phyloP scores from a whole-genome alignment of 257 asterid genomes.

The Nyctanthes arbortristis region DNA sequence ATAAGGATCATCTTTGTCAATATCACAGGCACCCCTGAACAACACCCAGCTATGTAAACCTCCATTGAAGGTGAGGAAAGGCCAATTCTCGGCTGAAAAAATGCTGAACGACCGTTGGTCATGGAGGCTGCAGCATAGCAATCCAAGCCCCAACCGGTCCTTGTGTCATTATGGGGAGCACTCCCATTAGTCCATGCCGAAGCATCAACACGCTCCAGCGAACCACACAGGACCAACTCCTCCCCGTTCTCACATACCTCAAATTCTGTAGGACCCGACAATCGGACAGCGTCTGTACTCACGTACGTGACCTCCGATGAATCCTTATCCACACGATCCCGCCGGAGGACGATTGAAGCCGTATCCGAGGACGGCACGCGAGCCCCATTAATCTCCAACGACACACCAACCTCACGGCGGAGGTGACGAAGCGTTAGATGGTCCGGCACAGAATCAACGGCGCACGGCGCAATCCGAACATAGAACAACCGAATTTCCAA shows the following conservation, averaged over 20 bases:
- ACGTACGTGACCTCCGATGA: conserved; percentile 83
- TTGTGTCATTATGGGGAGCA: conserved; percentile 42
- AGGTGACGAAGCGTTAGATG: conserved; percentile 59
- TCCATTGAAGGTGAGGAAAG: conserved; percentile 58
- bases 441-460: conserved; percentile 49
- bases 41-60: conserved; percentile 82
- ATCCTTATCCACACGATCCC: conserved; percentile 69
- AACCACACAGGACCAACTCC: conserved; percentile 75
- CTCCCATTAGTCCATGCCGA: conserved; percentile 55
- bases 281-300: conserved; percentile 71
- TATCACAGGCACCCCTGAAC: conserved; percentile 67
- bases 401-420: conserved; percentile 63
- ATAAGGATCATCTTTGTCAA: conserved; percentile 55
- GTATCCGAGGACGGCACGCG: conserved; percentile 59
- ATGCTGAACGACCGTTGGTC: conserved; percentile 44
- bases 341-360: conserved; percentile 55
- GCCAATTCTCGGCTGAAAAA: conserved; percentile 53
- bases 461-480: conserved; percentile 64
- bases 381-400: conserved; percentile 58
- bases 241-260: conserved; percentile 67
- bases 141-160: conserved; percentile 79
- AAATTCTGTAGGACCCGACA: conserved; percentile 73
- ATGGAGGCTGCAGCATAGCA: conserved; percentile 56
- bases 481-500: conserved; percentile 69
- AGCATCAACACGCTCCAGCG: conserved; percentile 57